These are phyloP conservation scores for Sabuloglossum arenarium DNA, from an alignment of 495 filamentous ascomycete species.

Conservation along the genomic window DNA sequence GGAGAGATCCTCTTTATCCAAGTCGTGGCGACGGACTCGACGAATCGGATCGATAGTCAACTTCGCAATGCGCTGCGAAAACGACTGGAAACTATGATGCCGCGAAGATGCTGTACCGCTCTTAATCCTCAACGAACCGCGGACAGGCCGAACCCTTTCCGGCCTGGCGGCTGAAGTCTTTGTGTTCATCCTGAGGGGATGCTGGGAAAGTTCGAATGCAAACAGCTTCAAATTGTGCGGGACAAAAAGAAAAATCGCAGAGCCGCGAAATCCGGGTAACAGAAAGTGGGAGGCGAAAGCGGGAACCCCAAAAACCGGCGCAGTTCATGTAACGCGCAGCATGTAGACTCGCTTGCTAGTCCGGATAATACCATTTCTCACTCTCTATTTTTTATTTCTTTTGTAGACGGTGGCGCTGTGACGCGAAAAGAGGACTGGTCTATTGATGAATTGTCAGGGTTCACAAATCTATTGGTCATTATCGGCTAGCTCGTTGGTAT, in stretches of 20 bases:
- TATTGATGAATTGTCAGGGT: no score
- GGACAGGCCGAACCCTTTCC: conserved; percentile 23
- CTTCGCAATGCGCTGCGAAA: conserved; percentile 81
- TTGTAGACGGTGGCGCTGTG: no score
- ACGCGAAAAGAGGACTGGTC: no score
- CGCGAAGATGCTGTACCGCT: conserved; percentile 50
- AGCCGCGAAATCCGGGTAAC: conserved; percentile 1
- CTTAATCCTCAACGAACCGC: conserved; percentile 15
- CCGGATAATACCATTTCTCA: no score
- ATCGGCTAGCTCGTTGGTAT: no score
- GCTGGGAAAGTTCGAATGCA: conserved; percentile 19
- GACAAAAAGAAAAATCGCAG: neutral
- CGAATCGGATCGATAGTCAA: conserved; percentile 85
- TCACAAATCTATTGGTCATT: no score
- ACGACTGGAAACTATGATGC: conserved; percentile 75
- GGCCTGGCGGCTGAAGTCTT: conserved; percentile 43
- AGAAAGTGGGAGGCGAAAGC: no score
- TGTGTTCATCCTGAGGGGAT: conserved; percentile 14
- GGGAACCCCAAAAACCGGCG: no score
- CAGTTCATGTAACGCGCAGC: no score
- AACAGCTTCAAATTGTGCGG: neutral
- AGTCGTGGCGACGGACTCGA: conserved; percentile 59
- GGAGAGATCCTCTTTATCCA: conserved; percentile 51
- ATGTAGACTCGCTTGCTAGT: no score
- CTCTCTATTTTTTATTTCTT: no score